These are phyloP conservation scores for Eustoma russellianum DNA, from an alignment of 257 asterid genomes.

Conservation along the genomic window DNA sequence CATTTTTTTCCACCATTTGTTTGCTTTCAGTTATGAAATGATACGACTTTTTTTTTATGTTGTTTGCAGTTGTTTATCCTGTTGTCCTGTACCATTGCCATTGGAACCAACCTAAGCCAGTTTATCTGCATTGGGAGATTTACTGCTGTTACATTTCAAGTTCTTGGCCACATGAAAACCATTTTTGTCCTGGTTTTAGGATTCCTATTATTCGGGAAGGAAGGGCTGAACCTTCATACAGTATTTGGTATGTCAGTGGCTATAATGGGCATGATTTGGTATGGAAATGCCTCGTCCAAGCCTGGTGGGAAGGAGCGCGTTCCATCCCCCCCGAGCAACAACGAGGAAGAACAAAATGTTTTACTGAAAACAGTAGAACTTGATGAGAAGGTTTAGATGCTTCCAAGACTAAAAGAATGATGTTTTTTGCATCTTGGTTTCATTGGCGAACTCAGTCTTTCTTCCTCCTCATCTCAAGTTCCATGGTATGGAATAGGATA, in stretches of 20 bases:
- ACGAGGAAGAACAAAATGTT: conserved; percentile 31
- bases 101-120: conserved; percentile 76
- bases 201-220: conserved; percentile 65
- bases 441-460: neutral
- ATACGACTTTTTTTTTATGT: conserved; percentile 1
- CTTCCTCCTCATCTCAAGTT: no score
- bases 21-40: neutral
- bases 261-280: conserved; percentile 65
- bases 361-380: conserved; percentile 26
- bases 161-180: conserved; percentile 81
- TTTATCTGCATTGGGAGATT: conserved; percentile 88
- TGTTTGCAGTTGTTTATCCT: conserved; percentile 38
- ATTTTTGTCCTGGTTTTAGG: conserved; percentile 63
- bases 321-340: conserved; percentile 13
- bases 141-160: conserved; percentile 82
- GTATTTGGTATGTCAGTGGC: conserved; percentile 63
- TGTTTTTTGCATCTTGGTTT: neutral
- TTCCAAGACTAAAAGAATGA: neutral
- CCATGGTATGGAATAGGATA: no score
- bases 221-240: conserved; percentile 56
- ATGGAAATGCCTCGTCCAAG: conserved; percentile 52
- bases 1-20: no score
- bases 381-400: conserved; percentile 33
- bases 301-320: conserved; percentile 61
- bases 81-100: conserved; percentile 58